phyloP scores from a whole-genome alignment of 1,284 basidiomycete genomes.

The Phylloboletellus chloephorus region DNA sequence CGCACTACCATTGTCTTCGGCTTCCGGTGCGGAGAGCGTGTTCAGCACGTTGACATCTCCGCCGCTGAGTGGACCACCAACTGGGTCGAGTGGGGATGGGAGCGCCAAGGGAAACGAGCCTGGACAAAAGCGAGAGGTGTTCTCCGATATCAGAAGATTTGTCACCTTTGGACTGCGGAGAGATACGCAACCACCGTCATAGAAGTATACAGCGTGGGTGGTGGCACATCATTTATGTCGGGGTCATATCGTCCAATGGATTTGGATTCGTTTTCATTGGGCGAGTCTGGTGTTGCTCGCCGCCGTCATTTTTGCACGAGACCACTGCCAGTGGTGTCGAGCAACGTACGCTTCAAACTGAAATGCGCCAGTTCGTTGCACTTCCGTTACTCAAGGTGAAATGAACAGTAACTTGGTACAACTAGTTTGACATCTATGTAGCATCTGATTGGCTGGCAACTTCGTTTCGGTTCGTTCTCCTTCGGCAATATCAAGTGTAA shows the following conservation, averaged over 20 bases:
- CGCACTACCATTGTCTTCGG: constrained; percentile 40
- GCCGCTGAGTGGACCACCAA: constrained; percentile 50
- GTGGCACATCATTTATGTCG: constrained; percentile 1
- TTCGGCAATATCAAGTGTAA: no score
- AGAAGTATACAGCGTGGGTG: constrained; percentile 7
- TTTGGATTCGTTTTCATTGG: background rate
- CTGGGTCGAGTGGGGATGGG: constrained; percentile 42
- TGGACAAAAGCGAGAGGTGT: constrained; percentile 63
- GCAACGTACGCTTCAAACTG: no score
- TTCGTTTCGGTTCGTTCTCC: no score
- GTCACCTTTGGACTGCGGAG: constrained; percentile 80
- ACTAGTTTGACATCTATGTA: no score
- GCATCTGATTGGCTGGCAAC: no score
- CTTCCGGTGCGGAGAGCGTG: constrained; percentile 43
- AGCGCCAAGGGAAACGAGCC: constrained; percentile 39
- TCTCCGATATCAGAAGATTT: constrained; percentile 79
- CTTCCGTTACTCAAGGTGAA: no score
- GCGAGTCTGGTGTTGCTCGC: background rate
- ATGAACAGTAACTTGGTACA: no score
- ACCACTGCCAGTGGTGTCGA: no score
- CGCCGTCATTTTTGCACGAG: constrained; percentile 16
- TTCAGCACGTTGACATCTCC: constrained; percentile 57
- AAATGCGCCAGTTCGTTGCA: no score
- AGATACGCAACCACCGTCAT: constrained; percentile 47
- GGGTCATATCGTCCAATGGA: background rate